These are phyloP conservation scores for Crithidia expoeki DNA, from an alignment of 208 protist genomes.

Conservation along the genomic window DNA sequence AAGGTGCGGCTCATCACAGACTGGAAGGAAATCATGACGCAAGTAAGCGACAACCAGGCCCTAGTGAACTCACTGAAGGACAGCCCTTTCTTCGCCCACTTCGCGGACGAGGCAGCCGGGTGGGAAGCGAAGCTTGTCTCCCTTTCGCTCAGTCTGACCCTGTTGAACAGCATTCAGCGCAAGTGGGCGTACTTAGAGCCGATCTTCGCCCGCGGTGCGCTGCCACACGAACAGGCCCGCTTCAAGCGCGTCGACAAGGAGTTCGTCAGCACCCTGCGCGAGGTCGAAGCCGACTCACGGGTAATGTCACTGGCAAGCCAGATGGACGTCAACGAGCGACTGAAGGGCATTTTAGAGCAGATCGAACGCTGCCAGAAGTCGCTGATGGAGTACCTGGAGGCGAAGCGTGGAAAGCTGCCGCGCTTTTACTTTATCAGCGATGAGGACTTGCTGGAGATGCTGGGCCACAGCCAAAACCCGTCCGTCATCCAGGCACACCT, in stretches of 20 bases:
- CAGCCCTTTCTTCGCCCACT: constrained; percentile 93
- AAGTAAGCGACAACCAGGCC: constrained; percentile 96
- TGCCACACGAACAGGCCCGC: constrained; percentile 95
- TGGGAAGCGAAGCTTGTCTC: constrained; percentile 93
- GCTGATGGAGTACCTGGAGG: constrained; percentile 97
- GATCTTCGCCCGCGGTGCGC: constrained; percentile 96
- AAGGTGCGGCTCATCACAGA: constrained; percentile 96
- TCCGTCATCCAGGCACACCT: constrained; percentile 92
- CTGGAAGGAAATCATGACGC: constrained; percentile 96
- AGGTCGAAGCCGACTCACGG: constrained; percentile 89
- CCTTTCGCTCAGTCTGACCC: constrained; percentile 80
- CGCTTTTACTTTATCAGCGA: constrained; percentile 99
- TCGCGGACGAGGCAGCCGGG: constrained; percentile 88
- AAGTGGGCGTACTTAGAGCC: constrained; percentile 98
- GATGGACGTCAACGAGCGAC: constrained; percentile 84
- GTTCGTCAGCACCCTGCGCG: constrained; percentile 92
- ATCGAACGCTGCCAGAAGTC: constrained; percentile 97
- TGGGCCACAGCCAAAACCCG: constrained; percentile 93
- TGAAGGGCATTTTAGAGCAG: constrained; percentile 93
- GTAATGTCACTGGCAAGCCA: constrained; percentile 91
- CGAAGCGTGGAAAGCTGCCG: constrained; percentile 94
- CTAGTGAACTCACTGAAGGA: constrained; percentile 96
- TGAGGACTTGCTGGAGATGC: constrained; percentile 98
- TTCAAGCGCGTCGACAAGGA: constrained; percentile 97
- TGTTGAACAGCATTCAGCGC: constrained; percentile 96